A percentile compares a stretch with the other conserved stretches of the same genome.
Conservation (phyloP, 2,329 filamentous ascomycete species). For the Alternaria postmessia region DNA sequence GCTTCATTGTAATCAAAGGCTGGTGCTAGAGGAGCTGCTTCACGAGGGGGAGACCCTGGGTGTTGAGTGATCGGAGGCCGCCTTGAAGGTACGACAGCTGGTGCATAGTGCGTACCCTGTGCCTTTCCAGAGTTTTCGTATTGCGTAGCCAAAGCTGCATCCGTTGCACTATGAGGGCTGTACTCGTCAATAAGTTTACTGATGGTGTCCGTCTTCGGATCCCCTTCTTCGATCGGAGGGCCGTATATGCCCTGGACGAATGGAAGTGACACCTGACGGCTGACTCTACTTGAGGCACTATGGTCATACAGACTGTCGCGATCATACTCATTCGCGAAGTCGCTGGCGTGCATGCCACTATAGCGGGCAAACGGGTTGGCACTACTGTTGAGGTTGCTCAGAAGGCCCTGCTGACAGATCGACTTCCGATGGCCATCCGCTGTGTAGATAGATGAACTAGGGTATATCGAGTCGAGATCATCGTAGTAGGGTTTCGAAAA, state of each 20-base stretch:
- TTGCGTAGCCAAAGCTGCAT: constrained; percentile 9
- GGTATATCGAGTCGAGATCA: constrained; percentile 39
- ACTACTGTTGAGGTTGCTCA: constrained; percentile 29
- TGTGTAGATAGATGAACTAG: constrained; percentile 45
- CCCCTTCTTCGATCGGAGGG: constrained; percentile 18
- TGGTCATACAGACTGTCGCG: constrained; percentile 26
- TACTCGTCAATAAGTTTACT: constrained; percentile 46
- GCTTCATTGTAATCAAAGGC: constrained; percentile 33
- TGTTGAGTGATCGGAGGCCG: constrained; percentile 19
- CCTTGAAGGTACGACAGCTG: neutral
- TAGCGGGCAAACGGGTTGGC: constrained; percentile 32
- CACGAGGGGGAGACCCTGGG: constrained; percentile 34
- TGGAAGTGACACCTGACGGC: constrained; percentile 19
- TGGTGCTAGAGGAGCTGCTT: constrained; percentile 37
- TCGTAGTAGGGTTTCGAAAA: constrained; percentile 39
- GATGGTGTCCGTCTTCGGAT: constrained; percentile 43
- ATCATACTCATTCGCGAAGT: constrained; percentile 25
- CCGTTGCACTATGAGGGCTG: constrained; percentile 15
- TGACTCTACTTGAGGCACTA: constrained; percentile 15
- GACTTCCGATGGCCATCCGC: constrained; percentile 31
- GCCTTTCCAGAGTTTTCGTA: neutral
- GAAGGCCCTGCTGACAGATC: constrained; percentile 29
- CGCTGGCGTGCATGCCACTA: constrained; percentile 22
- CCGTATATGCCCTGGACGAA: constrained; percentile 23
- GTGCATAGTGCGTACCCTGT: neutral